Percentiles rank a stretch among this genome's conserved stretches.
Evolutionary conservation across 768 basidiomycete species (phyloP).

Genomic region (Tulasnella sp.): DNA sequence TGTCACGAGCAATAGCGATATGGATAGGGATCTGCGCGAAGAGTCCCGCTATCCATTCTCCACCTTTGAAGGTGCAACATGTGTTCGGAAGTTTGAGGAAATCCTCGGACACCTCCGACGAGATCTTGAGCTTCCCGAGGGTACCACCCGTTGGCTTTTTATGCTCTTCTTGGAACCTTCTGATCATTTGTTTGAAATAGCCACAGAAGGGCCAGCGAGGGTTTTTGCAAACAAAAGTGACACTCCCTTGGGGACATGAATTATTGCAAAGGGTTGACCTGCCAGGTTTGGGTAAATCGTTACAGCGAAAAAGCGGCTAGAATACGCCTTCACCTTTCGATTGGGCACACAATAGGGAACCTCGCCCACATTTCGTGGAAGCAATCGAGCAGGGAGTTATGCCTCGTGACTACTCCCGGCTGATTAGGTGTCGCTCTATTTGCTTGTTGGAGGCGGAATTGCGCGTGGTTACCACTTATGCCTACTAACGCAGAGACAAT

Average conservation of each 20-base stretch:
- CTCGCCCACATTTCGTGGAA: slow-evolving; percentile 6
- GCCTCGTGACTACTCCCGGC: neutral
- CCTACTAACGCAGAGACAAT: slow-evolving; percentile 37
- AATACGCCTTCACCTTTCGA: slow-evolving; percentile 1
- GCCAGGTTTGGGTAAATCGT: neutral
- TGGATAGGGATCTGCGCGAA: slow-evolving; percentile 55
- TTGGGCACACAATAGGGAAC: slow-evolving; percentile 1
- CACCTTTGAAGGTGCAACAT: slow-evolving; percentile 30
- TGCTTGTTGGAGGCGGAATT: slow-evolving; percentile 42
- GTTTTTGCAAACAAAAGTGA: neutral
- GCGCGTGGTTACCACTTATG: slow-evolving; percentile 43
- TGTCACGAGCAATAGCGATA: slow-evolving; percentile 45
- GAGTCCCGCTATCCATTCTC: slow-evolving; percentile 51
- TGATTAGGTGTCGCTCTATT: slow-evolving; percentile 3
- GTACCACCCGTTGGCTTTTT: slow-evolving; percentile 37
- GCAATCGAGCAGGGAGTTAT: slow-evolving; percentile 5
- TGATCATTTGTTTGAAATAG: slow-evolving; percentile 38
- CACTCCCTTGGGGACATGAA: neutral
- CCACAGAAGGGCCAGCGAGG: slow-evolving; percentile 1
- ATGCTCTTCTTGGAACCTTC: slow-evolving; percentile 36
- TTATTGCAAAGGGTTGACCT: neutral
- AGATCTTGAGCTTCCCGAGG: neutral
- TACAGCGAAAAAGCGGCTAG: neutral
- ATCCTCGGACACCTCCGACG: slow-evolving; percentile 19
- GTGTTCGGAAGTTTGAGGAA: slow-evolving; percentile 8